phyloP scores from a whole-genome alignment of 176 grass and related monocot genomes.

The Ampelocalamus luodianensis region DNA sequence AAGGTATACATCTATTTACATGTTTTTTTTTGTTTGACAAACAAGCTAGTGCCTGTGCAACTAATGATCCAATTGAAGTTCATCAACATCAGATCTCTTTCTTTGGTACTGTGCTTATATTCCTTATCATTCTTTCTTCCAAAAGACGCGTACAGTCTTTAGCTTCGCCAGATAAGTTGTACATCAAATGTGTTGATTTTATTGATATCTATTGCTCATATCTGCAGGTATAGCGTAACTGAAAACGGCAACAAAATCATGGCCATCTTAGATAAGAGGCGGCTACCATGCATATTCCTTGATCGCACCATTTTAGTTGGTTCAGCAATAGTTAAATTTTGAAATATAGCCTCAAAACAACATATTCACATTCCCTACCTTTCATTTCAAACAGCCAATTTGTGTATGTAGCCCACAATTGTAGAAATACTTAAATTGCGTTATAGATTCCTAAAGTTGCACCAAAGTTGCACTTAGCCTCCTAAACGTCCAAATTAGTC shows the following conservation, averaged over 20 bases:
- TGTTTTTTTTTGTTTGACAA: background rate
- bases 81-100: slow-evolving; percentile 31
- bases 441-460: background rate
- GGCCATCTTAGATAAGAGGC: slow-evolving; percentile 10
- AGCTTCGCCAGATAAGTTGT: background rate
- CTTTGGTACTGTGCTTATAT: background rate
- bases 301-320: background rate
- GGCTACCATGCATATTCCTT: background rate
- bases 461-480: too few relatives aligned
- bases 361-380: background rate
- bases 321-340: background rate
- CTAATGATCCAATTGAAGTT: background rate
- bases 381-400: background rate
- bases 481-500: too few relatives aligned
- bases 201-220: slow-evolving; percentile 18
- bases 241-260: slow-evolving; percentile 5
- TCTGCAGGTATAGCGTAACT: slow-evolving; percentile 35
- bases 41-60: background rate
- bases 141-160: background rate
- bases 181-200: slow-evolving; percentile 12
- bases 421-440: background rate
- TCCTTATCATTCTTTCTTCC: slow-evolving; percentile 3
- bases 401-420: background rate
- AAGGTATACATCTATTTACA: slow-evolving; percentile 44
- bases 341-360: slow-evolving; percentile 4